Conservation (phyloP, 768 basidiomycete species). For the Amylocystis lapponica region DNA sequence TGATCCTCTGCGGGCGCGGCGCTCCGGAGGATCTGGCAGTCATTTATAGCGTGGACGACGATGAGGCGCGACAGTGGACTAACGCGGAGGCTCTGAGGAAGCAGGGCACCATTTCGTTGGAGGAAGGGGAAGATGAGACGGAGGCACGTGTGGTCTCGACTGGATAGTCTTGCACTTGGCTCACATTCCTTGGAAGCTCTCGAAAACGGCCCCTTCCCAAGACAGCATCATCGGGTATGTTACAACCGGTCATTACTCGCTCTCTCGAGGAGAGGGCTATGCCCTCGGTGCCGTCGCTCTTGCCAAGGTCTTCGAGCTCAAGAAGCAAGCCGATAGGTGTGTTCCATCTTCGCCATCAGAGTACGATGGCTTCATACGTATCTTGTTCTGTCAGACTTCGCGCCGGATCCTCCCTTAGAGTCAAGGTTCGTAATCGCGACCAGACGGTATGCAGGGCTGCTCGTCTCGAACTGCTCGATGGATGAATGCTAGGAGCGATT, state of each 20-base stretch:
- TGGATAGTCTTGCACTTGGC: slow-evolving; percentile 1
- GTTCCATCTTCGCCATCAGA: slow-evolving; percentile 1
- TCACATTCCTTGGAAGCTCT: slow-evolving; percentile 32
- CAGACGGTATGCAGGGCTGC: slow-evolving; percentile 51
- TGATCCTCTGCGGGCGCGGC: slow-evolving; percentile 62
- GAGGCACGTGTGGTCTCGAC: slow-evolving; percentile 19
- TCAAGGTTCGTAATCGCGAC: slow-evolving; percentile 62
- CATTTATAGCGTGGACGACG: slow-evolving; percentile 60
- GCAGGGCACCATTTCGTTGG: slow-evolving; percentile 9
- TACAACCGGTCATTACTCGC: slow-evolving; percentile 79
- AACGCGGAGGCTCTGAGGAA: slow-evolving; percentile 25
- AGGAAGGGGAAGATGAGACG: slow-evolving; percentile 23
- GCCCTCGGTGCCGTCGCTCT: slow-evolving; percentile 74
- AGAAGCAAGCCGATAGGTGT: slow-evolving; percentile 42
- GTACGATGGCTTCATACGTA: too few species aligned
- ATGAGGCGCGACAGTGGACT: slow-evolving; percentile 45
- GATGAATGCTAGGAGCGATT: too few species aligned
- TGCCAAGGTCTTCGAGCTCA: slow-evolving; percentile 41
- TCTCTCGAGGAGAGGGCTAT: slow-evolving; percentile 70
- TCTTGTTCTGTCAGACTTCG: slow-evolving; percentile 6
- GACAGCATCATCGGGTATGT: slow-evolving; percentile 69
- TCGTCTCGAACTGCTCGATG: slow-evolving; percentile 32
- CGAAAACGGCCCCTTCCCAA: slow-evolving; percentile 35
- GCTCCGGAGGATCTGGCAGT: slow-evolving; percentile 68
- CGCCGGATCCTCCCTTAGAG: slow-evolving; percentile 30